Base-by-base conservation (phyloP, 2,329 filamentous ascomycete species). In the Arthrobotrys sinensis region DNA sequence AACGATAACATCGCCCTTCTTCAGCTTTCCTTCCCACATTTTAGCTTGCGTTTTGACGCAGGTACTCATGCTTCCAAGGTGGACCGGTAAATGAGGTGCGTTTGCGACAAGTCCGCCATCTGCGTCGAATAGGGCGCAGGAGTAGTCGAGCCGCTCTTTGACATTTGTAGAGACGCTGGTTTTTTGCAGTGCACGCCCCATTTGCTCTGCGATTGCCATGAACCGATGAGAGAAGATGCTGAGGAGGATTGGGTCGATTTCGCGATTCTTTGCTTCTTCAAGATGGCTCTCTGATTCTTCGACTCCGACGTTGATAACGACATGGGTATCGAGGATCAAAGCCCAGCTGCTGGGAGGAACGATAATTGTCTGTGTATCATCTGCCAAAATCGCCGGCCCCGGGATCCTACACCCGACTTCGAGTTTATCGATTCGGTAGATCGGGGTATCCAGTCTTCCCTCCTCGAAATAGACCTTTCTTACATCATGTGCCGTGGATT, bases 291-390 rank as follows among this genome's bases (percentile, higher is more conserved):
- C 76, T 28, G 73, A 71, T 43, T 79, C 64, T 19, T 79, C 68
- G 32, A 90, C 90, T 68, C 91, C 89, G 46, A 96, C 88, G 80
- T 97, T 93, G 82, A 97, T 94, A 5, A 97, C 88, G 6, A 97
- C 93, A 82, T 97, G 95, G 0, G 94, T 97, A 79, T 93, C 88
- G 16, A 97, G 90, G 36, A 97, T 87, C 24, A 94, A 85, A 0
- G 94, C 95, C 21, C 90, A 89, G 1, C 93, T 89, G 34, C 89
- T 89, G 0, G 94, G 95, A 0, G 93, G 92, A 1, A 97, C 90
- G 0, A 97, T 93, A 79, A 98, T 96, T 0, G 95, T 98, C 84
- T 97, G 95, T 0, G 92, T 94, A 7, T 91, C 91, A 82, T 95
- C 94, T 1, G 93, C 93, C 73, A 97, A 88, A 85, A 97, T 93